Base-by-base conservation (phyloP, 2,329 filamentous ascomycete species). In the Tolypocladium sp. region DNA sequence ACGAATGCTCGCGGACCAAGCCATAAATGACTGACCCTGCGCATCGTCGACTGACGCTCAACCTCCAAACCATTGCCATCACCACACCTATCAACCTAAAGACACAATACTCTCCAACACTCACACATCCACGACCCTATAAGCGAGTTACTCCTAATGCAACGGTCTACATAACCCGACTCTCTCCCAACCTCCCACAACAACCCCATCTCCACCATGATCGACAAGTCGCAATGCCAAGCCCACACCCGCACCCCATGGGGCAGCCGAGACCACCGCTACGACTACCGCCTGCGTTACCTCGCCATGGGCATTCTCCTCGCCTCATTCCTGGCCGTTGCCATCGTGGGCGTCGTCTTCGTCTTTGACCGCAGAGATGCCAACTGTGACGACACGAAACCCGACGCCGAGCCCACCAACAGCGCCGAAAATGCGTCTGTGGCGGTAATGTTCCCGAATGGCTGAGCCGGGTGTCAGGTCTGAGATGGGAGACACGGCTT, bases 221-320 rank as follows among this genome's bases (percentile, higher is more conserved):
- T 64, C 33, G 62, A 67, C 56, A 66, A 63, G 41, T 54, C 58
- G 7, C 69, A 71, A 61, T 71, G 69, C 53, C 67, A 62, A 57
- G 57, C 68, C 5, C 69, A 71, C 59, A 71, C 69, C 22, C 68
- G 68, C 49, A 70, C 60, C 6, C 66, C 67, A 22, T 71, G 69
- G 68, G 67, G 68, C 4, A 56, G 52, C 33, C 58, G 57, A 27
- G 46, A 62, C 20, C 69, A 70, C 53, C 63, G 62, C 33, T 67
- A 65, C 64, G 59, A 69, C 55, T 59, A 64, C 38, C 65, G 65
- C 38, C 54, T 70, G 13, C 67, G 69, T 42, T 67, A 68, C 56
- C 25, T 65, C 30, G 46, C 61, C 46, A 70, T 71, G 62, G 66
- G 60, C 13, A 27, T 65, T 15, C 62, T 71, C 22, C 60, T 64